Evolutionary conservation across 306 rosid species (phyloP).

Genomic region (Cucurbita pepo): DNA sequence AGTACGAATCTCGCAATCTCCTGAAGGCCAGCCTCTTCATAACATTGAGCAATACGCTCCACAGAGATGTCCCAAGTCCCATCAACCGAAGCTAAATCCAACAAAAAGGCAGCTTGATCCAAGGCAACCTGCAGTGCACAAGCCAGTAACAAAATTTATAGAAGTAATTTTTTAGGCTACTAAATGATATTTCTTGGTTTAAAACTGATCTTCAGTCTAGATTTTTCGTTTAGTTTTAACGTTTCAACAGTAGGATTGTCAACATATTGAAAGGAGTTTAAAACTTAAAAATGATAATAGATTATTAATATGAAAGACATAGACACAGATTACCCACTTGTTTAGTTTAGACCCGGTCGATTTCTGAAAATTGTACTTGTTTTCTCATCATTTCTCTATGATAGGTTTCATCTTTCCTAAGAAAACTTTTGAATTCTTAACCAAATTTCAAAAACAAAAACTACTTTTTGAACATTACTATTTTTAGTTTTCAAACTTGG

Average conservation of each 20-base stretch:
- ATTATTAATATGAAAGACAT: too few relatives aligned
- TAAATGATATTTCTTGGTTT: not conserved
- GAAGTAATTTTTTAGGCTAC: not conserved
- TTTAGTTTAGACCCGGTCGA: too few relatives aligned
- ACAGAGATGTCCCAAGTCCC: constrained; percentile 69
- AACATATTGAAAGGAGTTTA: not conserved
- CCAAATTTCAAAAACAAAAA: too few relatives aligned
- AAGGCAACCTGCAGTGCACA: constrained; percentile 49
- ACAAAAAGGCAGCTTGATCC: constrained; percentile 82
- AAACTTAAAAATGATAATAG: not conserved
- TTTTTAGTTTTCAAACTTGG: too few relatives aligned
- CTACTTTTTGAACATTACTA: too few relatives aligned
- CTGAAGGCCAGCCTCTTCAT: constrained; percentile 58
- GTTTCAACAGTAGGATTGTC: not conserved
- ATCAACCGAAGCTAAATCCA: constrained; percentile 85
- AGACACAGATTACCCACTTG: not conserved
- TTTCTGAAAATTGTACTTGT: too few relatives aligned
- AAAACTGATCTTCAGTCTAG: not conserved
- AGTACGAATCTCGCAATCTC: constrained; percentile 61
- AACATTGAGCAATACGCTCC: constrained; percentile 59
- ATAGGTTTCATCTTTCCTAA: too few relatives aligned
- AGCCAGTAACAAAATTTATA: not conserved
- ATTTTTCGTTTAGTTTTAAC: not conserved
- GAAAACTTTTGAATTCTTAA: too few relatives aligned
- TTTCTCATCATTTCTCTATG: too few relatives aligned